These are phyloP conservation scores for Thyridium curvatum DNA, from an alignment of 2,329 filamentous ascomycete species.

Conservation along the genomic window DNA sequence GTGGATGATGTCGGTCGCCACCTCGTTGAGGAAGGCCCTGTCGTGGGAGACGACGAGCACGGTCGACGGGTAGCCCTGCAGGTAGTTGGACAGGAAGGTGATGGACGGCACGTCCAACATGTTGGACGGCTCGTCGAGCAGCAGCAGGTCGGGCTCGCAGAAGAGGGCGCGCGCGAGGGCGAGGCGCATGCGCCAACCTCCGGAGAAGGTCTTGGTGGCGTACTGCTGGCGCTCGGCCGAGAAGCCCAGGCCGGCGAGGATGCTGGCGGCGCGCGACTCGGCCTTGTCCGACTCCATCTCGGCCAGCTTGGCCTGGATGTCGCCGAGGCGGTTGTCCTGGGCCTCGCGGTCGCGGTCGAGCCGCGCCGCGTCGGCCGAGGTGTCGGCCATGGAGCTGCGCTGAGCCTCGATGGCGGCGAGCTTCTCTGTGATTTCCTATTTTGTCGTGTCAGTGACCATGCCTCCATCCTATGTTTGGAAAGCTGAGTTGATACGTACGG, in stretches of 20 bases:
- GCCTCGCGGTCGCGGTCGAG: constrained; percentile 85
- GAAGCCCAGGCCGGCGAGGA: constrained; percentile 94
- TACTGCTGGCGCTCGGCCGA: constrained; percentile 86
- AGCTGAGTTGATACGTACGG: constrained; percentile 43
- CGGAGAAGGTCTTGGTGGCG: constrained; percentile 95
- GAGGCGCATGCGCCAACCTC: constrained; percentile 98
- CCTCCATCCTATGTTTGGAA: constrained; percentile 21
- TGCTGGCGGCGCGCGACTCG: constrained; percentile 89
- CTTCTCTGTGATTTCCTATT: constrained; percentile 67
- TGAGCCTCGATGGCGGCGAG: constrained; percentile 73
- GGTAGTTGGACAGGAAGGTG: constrained; percentile 93
- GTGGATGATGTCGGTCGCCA: constrained; percentile 98
- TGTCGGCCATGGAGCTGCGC: constrained; percentile 77
- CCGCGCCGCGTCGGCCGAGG: constrained; percentile 78
- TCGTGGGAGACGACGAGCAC: constrained; percentile 97
- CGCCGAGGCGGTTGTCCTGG: constrained; percentile 82
- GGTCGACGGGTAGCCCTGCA: constrained; percentile 89
- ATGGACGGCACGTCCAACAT: constrained; percentile 99
- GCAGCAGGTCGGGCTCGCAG: constrained; percentile 90
- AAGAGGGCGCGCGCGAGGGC: constrained; percentile 92
- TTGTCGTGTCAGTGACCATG: not conserved
- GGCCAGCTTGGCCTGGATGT: constrained; percentile 84
- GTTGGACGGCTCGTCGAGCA: constrained; percentile 99
- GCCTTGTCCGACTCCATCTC: constrained; percentile 99
- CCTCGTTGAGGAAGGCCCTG: constrained; percentile 96